These are phyloP conservation scores for Eutrema japonicum DNA, from an alignment of 345 rosid species.

Conservation along the genomic window DNA sequence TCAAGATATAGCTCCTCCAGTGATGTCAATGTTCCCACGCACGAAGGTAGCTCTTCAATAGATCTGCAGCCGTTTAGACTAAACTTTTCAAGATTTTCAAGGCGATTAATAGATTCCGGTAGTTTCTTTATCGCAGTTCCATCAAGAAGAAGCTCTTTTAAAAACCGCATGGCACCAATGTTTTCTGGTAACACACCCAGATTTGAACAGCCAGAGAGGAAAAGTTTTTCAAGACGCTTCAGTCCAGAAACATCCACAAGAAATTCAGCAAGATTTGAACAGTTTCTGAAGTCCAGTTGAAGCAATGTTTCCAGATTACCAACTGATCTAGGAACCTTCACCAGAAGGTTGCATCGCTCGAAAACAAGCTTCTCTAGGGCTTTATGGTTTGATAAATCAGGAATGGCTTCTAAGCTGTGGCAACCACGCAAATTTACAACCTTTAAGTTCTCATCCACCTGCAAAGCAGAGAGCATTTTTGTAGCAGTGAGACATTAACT, in stretches of 20 bases:
- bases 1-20: conserved; percentile 30
- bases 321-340: conserved; percentile 38
- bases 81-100: conserved; percentile 29
- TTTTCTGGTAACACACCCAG: conserved; percentile 40
- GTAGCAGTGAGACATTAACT: conserved; percentile 4
- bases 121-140: conserved; percentile 30
- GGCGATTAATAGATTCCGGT: conserved; percentile 28
- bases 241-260: conserved; percentile 43
- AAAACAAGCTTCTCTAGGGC: conserved; percentile 37
- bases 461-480: not conserved
- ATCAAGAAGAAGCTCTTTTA: conserved; percentile 45
- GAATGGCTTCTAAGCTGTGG: conserved; percentile 39
- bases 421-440: conserved; percentile 41
- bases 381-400: conserved; percentile 42
- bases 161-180: conserved; percentile 29
- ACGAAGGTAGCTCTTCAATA: conserved; percentile 27
- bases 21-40: conserved; percentile 23
- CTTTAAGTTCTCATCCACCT: conserved; percentile 37
- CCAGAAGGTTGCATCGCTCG: conserved; percentile 34
- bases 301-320: conserved; percentile 32
- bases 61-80: conserved; percentile 32
- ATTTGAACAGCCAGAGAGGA: conserved; percentile 45
- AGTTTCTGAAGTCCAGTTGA: conserved; percentile 33
- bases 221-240: conserved; percentile 36
- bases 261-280: conserved; percentile 38